A percentile compares a stretch with the other conserved stretches of the same genome.
These are phyloP conservation scores for Magnusiomyces tetraspermus DNA, from an alignment of 1,139 yeast genomes.

Conservation along the genomic window DNA sequence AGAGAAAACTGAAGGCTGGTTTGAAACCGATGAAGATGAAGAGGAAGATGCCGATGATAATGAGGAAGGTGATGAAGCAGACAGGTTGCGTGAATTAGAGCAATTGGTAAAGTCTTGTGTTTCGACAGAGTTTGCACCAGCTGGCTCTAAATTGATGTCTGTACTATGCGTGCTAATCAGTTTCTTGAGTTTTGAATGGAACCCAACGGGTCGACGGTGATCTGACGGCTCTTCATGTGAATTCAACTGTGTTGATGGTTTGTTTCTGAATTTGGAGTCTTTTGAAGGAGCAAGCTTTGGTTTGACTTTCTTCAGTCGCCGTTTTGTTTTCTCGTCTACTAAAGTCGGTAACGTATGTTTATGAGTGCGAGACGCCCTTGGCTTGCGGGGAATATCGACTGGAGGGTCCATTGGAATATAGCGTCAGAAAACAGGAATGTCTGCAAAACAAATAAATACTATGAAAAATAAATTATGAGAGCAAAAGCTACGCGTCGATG, in stretches of 20 bases:
- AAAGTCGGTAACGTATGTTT: not conserved
- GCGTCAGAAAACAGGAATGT: not conserved
- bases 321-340: not conserved
- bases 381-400: not conserved
- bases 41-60: not conserved
- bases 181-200: not conserved
- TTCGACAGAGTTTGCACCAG: not conserved
- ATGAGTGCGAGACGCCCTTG: not conserved
- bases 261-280: not conserved
- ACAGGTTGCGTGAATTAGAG: conserved; percentile 97
- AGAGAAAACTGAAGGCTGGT: not conserved
- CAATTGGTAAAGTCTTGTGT: conserved; percentile 26
- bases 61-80: conserved; percentile 37
- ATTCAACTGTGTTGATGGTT: not conserved
- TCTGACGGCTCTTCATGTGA: not conserved
- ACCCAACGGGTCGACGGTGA: not conserved
- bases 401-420: not conserved
- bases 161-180: not conserved
- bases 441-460: not conserved
- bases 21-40: not conserved
- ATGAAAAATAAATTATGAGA: not conserved
- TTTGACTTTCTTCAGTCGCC: not conserved
- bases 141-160: not conserved
- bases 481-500: not conserved
- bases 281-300: not conserved